Conservation (phyloP, 352 stramenopile genomes). For the Phytophthora fragariaefolia region DNA sequence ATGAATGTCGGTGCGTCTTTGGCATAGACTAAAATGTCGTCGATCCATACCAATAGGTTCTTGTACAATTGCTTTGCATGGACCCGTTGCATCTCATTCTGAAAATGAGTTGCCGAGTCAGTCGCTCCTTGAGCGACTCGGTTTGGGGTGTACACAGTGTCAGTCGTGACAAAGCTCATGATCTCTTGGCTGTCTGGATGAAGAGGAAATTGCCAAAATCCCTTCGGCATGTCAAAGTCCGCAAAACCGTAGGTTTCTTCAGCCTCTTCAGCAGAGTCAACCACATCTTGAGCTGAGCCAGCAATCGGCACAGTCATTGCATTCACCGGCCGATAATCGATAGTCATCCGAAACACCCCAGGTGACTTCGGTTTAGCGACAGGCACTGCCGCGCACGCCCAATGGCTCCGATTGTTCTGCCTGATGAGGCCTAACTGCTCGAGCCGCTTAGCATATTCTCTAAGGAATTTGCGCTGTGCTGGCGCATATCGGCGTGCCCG, state of each 20-base stretch:
- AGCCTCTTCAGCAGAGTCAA: too few species aligned
- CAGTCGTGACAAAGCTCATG: constrained; percentile 21
- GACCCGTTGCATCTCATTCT: constrained; percentile 13
- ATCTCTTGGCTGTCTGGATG: constrained; percentile 9
- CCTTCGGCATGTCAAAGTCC: too few species aligned
- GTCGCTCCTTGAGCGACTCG: constrained; percentile 10
- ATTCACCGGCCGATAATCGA: too few species aligned
- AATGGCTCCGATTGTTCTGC: constrained; percentile 6
- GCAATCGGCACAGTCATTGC: too few species aligned
- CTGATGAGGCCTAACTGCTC: not conserved
- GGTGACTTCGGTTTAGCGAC: constrained; percentile 1
- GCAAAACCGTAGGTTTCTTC: too few species aligned
- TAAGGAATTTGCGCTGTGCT: constrained; percentile 1
- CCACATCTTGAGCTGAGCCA: too few species aligned
- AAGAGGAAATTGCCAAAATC: not conserved
- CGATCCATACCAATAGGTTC: constrained; percentile 32
- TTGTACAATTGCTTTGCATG: constrained; percentile 14
- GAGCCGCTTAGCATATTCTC: constrained; percentile 6
- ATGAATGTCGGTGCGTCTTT: constrained; percentile 10
- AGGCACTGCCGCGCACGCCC: not conserved
- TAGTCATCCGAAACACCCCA: too few species aligned
- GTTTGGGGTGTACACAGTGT: constrained; percentile 20
- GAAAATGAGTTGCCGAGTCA: constrained; percentile 11
- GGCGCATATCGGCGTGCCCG: not conserved
- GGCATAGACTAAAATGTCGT: constrained; percentile 30